A percentile compares a stretch with the other conserved stretches of the same genome.
These are phyloP conservation scores for Colletotrichum melonis DNA, from an alignment of 2,329 filamentous ascomycete species.

Conservation along the genomic window DNA sequence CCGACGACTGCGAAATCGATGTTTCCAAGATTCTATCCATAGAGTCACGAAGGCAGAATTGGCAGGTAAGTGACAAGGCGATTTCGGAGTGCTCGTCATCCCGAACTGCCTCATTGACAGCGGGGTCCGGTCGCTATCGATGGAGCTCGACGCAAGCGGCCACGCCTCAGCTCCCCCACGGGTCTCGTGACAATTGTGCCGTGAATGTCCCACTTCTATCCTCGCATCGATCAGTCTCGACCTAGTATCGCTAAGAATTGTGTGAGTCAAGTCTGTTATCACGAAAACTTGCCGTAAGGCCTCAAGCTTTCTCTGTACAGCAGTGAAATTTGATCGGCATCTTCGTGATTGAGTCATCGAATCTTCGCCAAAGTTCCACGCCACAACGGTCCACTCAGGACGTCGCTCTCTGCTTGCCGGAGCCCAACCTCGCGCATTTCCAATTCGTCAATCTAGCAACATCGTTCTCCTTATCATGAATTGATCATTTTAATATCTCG, in stretches of 20 bases:
- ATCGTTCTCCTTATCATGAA: background rate
- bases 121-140: constrained; percentile 1
- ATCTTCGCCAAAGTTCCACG: constrained; percentile 4
- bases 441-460: background rate
- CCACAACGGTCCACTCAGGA: background rate
- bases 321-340: background rate
- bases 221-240: constrained; percentile 18
- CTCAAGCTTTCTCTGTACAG: background rate
- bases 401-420: background rate
- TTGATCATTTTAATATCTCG: background rate
- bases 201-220: background rate
- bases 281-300: background rate
- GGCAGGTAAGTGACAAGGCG: background rate
- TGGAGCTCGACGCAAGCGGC: constrained; percentile 7
- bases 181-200: constrained; percentile 11
- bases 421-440: background rate
- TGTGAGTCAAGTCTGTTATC: constrained; percentile 16
- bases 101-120: constrained; percentile 12
- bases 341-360: constrained; percentile 12
- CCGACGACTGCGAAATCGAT: constrained; percentile 4
- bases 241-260: background rate
- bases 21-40: background rate
- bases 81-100: background rate
- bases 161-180: constrained; percentile 21
- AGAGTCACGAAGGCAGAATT: background rate